Evolutionary conservation across 2,329 filamentous ascomycete genomes (phyloP), one percentile per base, ranked within the genome.

Genomic region (Chlorencoelia australis): DNA sequence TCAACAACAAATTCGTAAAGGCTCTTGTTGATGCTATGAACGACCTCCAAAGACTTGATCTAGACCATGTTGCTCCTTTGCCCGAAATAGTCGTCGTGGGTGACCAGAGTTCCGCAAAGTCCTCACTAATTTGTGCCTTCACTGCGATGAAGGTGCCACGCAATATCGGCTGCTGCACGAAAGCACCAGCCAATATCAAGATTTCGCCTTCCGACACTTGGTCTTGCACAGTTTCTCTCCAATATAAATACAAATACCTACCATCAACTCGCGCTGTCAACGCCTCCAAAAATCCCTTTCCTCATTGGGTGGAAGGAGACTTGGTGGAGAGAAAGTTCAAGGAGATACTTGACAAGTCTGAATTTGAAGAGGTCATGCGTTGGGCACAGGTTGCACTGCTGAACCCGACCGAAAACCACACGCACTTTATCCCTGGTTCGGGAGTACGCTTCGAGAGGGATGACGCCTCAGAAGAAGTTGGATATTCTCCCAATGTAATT

Each of bases 71-170:
- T 4, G 52, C 64, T 0, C 72, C 74, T 0, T 63, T 94, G 0
- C 85, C 87, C 0, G 84, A 86, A 47, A 75, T 93, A 7, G 82
- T 89, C 5, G 73, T 94, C 0, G 75, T 94, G 0, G 87, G 87
- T 0, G 86, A 94, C 32, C 87, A 94, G 51, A 83, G 75, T 0
- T 81, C 85, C 0, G 88, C 87, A 0, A 94, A 94, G 54, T 86
- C 79, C 0, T 86, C 69, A 0, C 53, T 73, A 0, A 69, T 71
- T 34, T 77, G 77, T 9, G 77, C 73, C 0, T 71, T 82, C 30
- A 67, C 71, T 0, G 81, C 79, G 4, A 78, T 91, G 16, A 76
- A 77, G 14, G 72, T 89, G 0, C 85, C 85, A 0, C 69, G 80
- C 2, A 74, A 71, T 26, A 71, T 73, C 4, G 81, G 79, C 0